Evolutionary conservation across 305 asterid species (phyloP).

Genomic region (Solanum hybrid): DNA sequence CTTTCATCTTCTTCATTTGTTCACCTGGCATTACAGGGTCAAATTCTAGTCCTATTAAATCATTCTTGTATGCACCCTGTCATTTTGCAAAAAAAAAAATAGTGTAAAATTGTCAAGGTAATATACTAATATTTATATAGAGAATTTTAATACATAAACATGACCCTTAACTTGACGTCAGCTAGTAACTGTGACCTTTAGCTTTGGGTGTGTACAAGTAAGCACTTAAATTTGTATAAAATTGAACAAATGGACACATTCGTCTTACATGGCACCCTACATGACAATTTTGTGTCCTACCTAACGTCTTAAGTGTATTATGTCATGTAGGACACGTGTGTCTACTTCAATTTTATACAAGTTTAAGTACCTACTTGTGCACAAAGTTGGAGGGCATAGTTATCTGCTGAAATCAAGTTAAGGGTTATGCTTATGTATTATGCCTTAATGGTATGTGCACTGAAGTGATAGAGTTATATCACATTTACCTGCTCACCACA

Average conservation of each 20-base stretch:
- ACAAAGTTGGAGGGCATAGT: too few relatives aligned
- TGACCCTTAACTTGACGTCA: background rate
- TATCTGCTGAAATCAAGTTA: too few relatives aligned
- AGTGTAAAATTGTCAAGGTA: background rate
- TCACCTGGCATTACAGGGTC: slow-evolving; percentile 31
- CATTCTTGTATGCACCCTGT: slow-evolving; percentile 88
- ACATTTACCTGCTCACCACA: too few relatives aligned
- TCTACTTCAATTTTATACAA: too few relatives aligned
- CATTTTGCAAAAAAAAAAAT: background rate
- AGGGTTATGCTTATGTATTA: too few relatives aligned
- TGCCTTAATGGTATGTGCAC: too few relatives aligned
- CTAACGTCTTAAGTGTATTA: fast-evolving
- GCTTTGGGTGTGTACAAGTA: background rate
- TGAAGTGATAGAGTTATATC: too few relatives aligned
- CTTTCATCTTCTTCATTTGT: slow-evolving; percentile 39
- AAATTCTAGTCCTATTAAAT: slow-evolving; percentile 74
- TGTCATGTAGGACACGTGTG: background rate
- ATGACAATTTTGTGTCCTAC: background rate
- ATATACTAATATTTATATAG: background rate
- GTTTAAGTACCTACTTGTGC: too few relatives aligned
- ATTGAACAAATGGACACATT: background rate
- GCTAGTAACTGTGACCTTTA: background rate
- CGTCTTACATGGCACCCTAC: background rate
- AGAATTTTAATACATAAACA: background rate
- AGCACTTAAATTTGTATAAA: background rate